phyloP scores from a whole-genome alignment of 495 filamentous ascomycete genomes.

The Paragyromitra xinjiangensis region DNA sequence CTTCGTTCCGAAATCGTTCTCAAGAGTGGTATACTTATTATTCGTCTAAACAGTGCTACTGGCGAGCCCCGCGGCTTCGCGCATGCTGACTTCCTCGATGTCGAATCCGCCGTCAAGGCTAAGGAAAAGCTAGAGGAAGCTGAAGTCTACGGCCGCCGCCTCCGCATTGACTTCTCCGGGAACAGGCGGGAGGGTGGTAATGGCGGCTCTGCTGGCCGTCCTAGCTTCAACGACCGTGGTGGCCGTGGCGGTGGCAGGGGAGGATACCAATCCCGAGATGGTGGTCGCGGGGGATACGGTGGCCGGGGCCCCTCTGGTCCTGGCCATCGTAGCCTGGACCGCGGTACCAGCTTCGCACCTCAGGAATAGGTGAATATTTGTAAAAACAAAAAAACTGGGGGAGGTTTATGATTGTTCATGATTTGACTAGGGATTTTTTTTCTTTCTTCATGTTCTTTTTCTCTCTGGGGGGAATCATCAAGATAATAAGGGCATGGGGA shows the following conservation, averaged over 20 bases:
- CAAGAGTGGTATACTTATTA: conserved; percentile 17
- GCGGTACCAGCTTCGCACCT: neutral
- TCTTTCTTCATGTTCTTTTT: conserved; percentile 46
- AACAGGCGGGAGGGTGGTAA: conserved; percentile 31
- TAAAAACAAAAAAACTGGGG: conserved; percentile 31
- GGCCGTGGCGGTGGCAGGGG: conserved; percentile 22
- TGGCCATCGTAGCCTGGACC: conserved; percentile 29
- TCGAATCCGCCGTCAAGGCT: conserved; percentile 68
- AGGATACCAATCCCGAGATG: conserved; percentile 29
- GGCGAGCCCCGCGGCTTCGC: conserved; percentile 89
- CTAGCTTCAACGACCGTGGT: conserved; percentile 7
- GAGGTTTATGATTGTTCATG: conserved; percentile 40
- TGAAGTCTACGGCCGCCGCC: conserved; percentile 70
- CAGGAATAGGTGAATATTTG: conserved; percentile 22
- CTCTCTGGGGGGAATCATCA: conserved; percentile 17
- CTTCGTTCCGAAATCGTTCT: neutral
- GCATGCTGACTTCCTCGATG: conserved; percentile 83
- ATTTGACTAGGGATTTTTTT: conserved; percentile 45
- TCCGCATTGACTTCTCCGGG: conserved; percentile 72
- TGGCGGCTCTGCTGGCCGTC: neutral
- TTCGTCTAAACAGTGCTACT: conserved; percentile 63
- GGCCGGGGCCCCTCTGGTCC: conserved; percentile 5
- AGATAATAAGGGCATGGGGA: conserved; percentile 45
- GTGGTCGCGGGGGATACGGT: conserved; percentile 29
- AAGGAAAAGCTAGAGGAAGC: conserved; percentile 66